A percentile compares a stretch with the other conserved stretches of the same genome.
Evolutionary conservation across 352 stramenopile genomes (phyloP).

Genomic region (Peronosclerospora sorghi): DNA sequence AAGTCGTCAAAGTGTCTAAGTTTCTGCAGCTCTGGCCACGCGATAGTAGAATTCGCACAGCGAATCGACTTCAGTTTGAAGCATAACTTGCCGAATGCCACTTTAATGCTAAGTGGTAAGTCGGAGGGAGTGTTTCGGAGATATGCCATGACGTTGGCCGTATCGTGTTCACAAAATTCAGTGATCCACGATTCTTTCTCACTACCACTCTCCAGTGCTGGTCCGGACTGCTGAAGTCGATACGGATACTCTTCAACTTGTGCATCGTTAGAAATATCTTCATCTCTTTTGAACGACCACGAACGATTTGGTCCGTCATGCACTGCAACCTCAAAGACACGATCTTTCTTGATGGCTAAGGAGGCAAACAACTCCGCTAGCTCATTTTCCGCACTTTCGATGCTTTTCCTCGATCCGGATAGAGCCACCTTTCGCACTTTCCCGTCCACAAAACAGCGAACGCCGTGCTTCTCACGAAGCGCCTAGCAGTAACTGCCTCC

Average conservation of each 20-base stretch:
- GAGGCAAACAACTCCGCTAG: slow-evolving; percentile 16
- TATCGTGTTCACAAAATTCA: slow-evolving; percentile 18
- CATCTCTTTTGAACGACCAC: slow-evolving; percentile 22
- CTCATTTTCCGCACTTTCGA: slow-evolving; percentile 16
- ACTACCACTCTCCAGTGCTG: slow-evolving; percentile 5
- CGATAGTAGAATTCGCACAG: slow-evolving; percentile 10
- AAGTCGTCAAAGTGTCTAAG: slow-evolving; percentile 17
- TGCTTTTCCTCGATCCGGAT: slow-evolving; percentile 3
- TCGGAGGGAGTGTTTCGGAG: slow-evolving; percentile 7
- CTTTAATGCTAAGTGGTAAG: slow-evolving; percentile 7
- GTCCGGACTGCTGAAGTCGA: slow-evolving; percentile 17
- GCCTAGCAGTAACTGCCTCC: slow-evolving; percentile 25
- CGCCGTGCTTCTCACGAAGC: slow-evolving; percentile 14
- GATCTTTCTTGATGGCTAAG: slow-evolving; percentile 7
- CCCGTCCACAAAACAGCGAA: slow-evolving; percentile 20
- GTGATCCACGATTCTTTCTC: slow-evolving; percentile 17
- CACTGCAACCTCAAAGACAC: slow-evolving; percentile 20
- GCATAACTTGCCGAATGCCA: slow-evolving; percentile 24
- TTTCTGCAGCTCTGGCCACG: slow-evolving; percentile 25
- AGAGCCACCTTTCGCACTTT: slow-evolving; percentile 19
- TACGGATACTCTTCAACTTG: slow-evolving; percentile 16
- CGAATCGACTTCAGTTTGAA: slow-evolving; percentile 20
- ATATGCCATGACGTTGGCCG: slow-evolving; percentile 14
- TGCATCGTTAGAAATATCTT: slow-evolving; percentile 3
- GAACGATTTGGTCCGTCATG: slow-evolving; percentile 12